phyloP scores from a whole-genome alignment of 148 eudicot genomes.

The Hydrangea macrophylla region DNA sequence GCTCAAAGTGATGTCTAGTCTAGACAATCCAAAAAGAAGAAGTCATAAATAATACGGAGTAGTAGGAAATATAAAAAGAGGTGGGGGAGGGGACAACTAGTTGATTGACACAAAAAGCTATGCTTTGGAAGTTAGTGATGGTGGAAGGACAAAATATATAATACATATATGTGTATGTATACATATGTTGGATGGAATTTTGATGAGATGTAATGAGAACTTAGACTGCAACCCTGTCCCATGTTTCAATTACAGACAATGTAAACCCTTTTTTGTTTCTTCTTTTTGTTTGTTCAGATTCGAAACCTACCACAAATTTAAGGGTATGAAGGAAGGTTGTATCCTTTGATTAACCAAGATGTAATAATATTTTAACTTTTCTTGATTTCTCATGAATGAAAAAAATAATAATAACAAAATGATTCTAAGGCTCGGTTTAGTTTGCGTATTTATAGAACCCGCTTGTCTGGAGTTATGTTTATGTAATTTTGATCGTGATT shows the following conservation, averaged over 20 bases:
- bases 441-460: too few relatives aligned
- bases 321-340: neutral
- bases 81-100: neutral
- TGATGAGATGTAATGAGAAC: neutral
- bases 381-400: neutral
- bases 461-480: too few relatives aligned
- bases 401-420: too few relatives aligned
- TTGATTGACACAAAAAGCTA: neutral
- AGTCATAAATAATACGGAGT: neutral
- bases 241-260: neutral
- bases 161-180: neutral
- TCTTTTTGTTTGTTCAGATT: neutral
- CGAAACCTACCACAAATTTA: too few relatives aligned
- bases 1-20: slow-evolving; percentile 27
- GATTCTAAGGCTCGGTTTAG: too few relatives aligned
- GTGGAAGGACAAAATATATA: neutral
- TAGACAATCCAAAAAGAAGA: neutral
- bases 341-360: neutral
- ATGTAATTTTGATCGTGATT: too few relatives aligned
- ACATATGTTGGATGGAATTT: neutral
- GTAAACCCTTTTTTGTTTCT: neutral
- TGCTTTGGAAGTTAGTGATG: slow-evolving; percentile 7
- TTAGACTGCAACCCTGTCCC: slow-evolving; percentile 10
- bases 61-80: neutral
- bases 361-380: neutral